Evolutionary conservation across 208 protist genomes (phyloP).

Genomic region (Crithidia sp.): DNA sequence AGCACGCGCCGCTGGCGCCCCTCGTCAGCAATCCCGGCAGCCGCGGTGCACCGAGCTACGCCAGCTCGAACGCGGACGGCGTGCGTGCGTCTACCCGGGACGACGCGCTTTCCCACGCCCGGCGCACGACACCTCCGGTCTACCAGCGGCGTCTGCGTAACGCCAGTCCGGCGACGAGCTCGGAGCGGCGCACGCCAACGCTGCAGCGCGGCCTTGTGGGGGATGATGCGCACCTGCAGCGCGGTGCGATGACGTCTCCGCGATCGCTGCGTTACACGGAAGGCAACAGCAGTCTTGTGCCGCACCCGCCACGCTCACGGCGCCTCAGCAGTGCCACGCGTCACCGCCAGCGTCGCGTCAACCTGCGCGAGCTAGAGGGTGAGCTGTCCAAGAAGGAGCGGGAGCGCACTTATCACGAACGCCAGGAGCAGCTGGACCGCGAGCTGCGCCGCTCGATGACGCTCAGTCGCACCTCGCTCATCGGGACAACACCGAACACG

Average conservation of each 20-base stretch:
- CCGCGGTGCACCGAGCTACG: neutral
- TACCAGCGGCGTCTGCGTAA: conserved; percentile 2
- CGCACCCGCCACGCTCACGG: conserved; percentile 28
- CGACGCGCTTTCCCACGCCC: neutral
- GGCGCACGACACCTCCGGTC: neutral
- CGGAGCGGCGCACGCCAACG: neutral
- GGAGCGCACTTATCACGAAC: conserved; percentile 37
- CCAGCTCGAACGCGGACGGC: conserved; percentile 16
- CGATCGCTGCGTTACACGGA: conserved; percentile 4
- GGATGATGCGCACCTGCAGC: neutral
- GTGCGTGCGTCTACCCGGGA: conserved; percentile 3
- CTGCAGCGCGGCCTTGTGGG: neutral
- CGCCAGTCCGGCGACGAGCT: conserved; percentile 1
- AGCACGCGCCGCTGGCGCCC: neutral
- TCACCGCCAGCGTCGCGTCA: conserved; percentile 40
- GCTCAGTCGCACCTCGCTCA: conserved; percentile 2
- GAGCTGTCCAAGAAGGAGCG: conserved; percentile 48
- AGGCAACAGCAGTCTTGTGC: conserved; percentile 18
- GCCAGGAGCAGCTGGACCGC: conserved; percentile 39
- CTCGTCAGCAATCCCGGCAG: neutral
- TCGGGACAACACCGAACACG: conserved; percentile 1
- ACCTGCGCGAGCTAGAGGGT: conserved; percentile 49
- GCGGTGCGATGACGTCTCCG: conserved; percentile 12
- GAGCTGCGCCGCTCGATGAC: conserved; percentile 25
- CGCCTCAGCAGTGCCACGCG: conserved; percentile 31